A percentile compares a stretch with the other conserved stretches of the same genome.
Evolutionary conservation across 108 stramenopile genomes (phyloP).

Genomic region (Nitzschia putrida): DNA sequence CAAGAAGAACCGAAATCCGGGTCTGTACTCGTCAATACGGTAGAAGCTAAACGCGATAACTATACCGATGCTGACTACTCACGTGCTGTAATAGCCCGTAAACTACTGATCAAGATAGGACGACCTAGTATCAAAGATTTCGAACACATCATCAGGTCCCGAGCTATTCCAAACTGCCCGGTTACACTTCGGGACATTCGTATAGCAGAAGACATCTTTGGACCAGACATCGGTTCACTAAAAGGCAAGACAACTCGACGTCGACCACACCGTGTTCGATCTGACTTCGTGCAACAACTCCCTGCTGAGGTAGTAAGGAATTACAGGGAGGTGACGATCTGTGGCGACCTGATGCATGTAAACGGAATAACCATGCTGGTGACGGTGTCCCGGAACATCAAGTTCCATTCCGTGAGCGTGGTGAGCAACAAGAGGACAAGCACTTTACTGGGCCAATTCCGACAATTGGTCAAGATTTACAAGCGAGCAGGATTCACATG

Average conservation of each 20-base stretch:
- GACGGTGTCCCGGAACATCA: conserved; percentile 29
- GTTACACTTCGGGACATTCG: neutral
- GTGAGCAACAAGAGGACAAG: neutral
- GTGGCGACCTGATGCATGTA: neutral
- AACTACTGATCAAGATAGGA: neutral
- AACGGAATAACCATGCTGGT: conserved; percentile 36
- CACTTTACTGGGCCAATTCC: neutral
- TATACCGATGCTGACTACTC: conserved; percentile 1
- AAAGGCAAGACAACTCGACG: conserved; percentile 1
- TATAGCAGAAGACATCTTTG: conserved; percentile 3
- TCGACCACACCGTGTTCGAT: neutral
- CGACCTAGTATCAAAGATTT: conserved; percentile 19
- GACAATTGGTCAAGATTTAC: conserved; percentile 9
- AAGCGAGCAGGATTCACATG: conserved; percentile 18
- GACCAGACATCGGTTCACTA: conserved; percentile 14
- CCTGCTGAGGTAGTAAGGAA: neutral
- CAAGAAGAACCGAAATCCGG: neutral
- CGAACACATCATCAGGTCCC: neutral
- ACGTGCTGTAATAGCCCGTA: neutral
- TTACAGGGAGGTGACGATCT: conserved; percentile 1
- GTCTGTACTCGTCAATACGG: neutral
- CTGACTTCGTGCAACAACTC: neutral
- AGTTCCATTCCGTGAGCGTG: conserved; percentile 23
- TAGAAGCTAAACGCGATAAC: neutral
- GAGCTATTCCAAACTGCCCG: neutral